Evolutionary conservation across 2,329 filamentous ascomycete species (phyloP).

Genomic region (Neofusicoccum sp.): DNA sequence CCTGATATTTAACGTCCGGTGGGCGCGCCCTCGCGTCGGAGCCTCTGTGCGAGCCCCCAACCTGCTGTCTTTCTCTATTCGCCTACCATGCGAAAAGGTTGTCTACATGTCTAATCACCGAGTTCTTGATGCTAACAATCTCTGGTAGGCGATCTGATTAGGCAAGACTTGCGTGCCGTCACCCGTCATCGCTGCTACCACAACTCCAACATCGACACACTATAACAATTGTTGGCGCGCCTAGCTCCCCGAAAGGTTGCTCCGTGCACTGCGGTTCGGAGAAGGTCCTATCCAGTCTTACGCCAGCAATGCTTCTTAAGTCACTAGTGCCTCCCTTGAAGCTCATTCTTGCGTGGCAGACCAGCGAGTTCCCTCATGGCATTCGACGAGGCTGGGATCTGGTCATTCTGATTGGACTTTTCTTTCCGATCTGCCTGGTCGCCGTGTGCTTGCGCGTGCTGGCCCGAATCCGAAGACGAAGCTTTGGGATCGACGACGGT

Average conservation of each 20-base stretch:
- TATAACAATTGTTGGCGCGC: no score
- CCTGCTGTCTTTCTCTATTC: background rate
- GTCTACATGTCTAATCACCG: background rate
- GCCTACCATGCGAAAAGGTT: background rate
- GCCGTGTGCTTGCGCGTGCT: background rate
- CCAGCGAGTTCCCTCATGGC: constrained; percentile 4
- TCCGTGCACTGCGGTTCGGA: no score
- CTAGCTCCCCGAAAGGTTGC: background rate
- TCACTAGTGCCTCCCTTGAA: constrained; percentile 8
- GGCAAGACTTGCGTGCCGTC: background rate
- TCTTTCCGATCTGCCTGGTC: background rate
- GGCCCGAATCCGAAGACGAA: background rate
- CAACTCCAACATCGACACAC: no score
- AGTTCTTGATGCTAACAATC: background rate
- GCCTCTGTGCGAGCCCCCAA: background rate
- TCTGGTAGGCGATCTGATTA: background rate
- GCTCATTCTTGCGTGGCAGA: constrained; percentile 11
- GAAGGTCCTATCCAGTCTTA: no score
- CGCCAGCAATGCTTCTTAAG: background rate
- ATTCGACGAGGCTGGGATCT: background rate
- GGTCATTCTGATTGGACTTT: background rate
- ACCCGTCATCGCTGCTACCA: background rate
- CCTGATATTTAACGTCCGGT: background rate
- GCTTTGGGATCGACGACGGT: constrained; percentile 7
- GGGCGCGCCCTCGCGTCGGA: background rate